These are phyloP conservation scores for Aaosphaeria arxii DNA, from an alignment of 2,329 filamentous ascomycete genomes.

Conservation along the genomic window DNA sequence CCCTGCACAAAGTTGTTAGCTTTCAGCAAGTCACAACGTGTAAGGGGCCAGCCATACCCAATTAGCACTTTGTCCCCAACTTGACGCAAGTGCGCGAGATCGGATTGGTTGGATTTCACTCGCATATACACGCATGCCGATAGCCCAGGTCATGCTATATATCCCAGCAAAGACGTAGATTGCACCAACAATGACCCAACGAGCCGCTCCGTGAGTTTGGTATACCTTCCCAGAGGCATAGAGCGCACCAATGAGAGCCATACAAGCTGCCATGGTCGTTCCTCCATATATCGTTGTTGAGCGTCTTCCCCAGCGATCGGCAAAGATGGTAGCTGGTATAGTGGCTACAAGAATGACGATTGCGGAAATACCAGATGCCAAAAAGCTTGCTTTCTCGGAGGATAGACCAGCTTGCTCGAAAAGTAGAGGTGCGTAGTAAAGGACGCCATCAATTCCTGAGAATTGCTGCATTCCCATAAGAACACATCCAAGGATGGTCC, in stretches of 20 bases:
- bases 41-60: slow-evolving; percentile 40
- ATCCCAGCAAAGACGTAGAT: slow-evolving; percentile 51
- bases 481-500: slow-evolving; percentile 49
- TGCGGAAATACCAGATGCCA: slow-evolving; percentile 59
- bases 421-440: slow-evolving; percentile 61
- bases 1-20: slow-evolving; percentile 15
- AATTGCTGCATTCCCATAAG: slow-evolving; percentile 60
- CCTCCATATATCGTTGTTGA: slow-evolving; percentile 55
- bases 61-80: slow-evolving; percentile 36
- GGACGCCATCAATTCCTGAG: slow-evolving; percentile 60
- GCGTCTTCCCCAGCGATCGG: slow-evolving; percentile 57
- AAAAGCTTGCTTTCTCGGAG: slow-evolving; percentile 51
- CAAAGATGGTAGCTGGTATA: slow-evolving; percentile 53
- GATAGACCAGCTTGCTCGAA: slow-evolving; percentile 58
- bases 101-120: slow-evolving; percentile 57
- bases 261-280: slow-evolving; percentile 44
- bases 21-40: not conserved
- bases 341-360: slow-evolving; percentile 56
- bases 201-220: slow-evolving; percentile 32
- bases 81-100: slow-evolving; percentile 44
- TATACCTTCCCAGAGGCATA: slow-evolving; percentile 50
- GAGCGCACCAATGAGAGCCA: slow-evolving; percentile 53
- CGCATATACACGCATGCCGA: slow-evolving; percentile 55
- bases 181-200: slow-evolving; percentile 51
- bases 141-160: slow-evolving; percentile 52